Evolutionary conservation across 176 grass and related monocot species (phyloP), one percentile per base, ranked within the genome.

Genomic region (Oryza meyeriana): DNA sequence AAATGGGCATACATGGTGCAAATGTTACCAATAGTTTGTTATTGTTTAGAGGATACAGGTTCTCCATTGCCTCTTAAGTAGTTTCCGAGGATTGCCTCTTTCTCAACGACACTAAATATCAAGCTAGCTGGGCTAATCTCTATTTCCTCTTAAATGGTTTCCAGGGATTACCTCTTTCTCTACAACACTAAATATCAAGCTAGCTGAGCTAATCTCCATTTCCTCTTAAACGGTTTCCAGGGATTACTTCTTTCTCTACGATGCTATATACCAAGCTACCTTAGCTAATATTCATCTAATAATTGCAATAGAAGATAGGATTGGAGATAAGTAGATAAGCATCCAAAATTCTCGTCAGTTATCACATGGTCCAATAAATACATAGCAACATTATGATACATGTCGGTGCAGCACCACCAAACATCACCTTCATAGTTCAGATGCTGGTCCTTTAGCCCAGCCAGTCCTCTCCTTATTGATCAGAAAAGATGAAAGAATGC

Each of bases 401-500:
- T 2, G 6, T 38, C 24, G 33, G 55, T 39, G 29, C 34, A 71
- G 25, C 33, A 31, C 16, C 57, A 48, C 33, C 79, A 81, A 24
- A 70, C 6, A 59, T 81, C 64, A 68, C 22, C 16, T 81, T 29
- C 32, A 69, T 20, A 69, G 35, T 80, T 28, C 32, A 69, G 12
- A 69, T 57, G 16, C 34, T 57, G 9, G 16, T 11, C 50, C 10
- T 69, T 48, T 39, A 39, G 36, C 33, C 10, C 48, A 55, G 48
- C 18, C 48, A 55, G 14, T 22, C 48, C 18, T 22, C 48, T 82
- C 39, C 9, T 8, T 74, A 74, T 74, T 58, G 35, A 84, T 47
- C 36, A 33, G 6, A 80, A 69, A 67, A 62, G 72, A 50, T 59
- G 29, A 69, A 1, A 20, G 8, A 67, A 84, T 87, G 79, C 50